These are phyloP conservation scores for Debaryomyces sp. DNA, from an alignment of 1,139 yeast species.

Conservation along the genomic window DNA sequence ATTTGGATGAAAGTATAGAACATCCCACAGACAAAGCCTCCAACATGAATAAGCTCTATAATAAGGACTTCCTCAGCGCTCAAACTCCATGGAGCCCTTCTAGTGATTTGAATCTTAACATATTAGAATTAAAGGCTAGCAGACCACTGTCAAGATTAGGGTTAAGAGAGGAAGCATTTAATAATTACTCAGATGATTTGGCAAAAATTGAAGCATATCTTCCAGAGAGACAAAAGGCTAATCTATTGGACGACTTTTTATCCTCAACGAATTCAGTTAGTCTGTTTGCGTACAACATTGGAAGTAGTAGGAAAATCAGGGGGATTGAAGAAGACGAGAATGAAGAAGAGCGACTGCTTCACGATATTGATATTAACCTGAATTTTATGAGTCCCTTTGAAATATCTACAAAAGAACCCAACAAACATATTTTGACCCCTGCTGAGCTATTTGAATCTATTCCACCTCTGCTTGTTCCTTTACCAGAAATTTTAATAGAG, in stretches of 20 bases:
- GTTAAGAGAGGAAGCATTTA: conserved; percentile 8
- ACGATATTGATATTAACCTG: background rate
- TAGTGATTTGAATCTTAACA: background rate
- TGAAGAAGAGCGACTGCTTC: conserved; percentile 2
- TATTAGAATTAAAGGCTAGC: background rate
- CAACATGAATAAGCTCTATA: background rate
- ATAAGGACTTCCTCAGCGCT: background rate
- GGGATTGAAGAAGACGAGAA: conserved; percentile 16
- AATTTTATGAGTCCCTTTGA: background rate
- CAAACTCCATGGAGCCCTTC: background rate
- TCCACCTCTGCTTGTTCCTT: conserved; percentile 54
- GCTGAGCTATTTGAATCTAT: conserved; percentile 23
- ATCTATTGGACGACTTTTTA: conserved; percentile 13
- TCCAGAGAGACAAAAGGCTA: conserved; percentile 9
- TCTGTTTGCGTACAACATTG: conserved; percentile 1
- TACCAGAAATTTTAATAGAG: conserved; percentile 59
- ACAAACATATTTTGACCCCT: conserved; percentile 5
- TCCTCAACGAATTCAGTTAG: conserved; percentile 10
- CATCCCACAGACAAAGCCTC: background rate
- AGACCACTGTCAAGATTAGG: background rate
- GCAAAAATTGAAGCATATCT: conserved; percentile 16
- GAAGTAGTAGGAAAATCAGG: background rate
- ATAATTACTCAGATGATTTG: conserved; percentile 25
- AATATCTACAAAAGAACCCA: background rate
- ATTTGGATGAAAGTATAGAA: conserved; percentile 11